phyloP scores from a whole-genome alignment of 2,329 filamentous ascomycete genomes.

The Claviceps fusiformis region DNA sequence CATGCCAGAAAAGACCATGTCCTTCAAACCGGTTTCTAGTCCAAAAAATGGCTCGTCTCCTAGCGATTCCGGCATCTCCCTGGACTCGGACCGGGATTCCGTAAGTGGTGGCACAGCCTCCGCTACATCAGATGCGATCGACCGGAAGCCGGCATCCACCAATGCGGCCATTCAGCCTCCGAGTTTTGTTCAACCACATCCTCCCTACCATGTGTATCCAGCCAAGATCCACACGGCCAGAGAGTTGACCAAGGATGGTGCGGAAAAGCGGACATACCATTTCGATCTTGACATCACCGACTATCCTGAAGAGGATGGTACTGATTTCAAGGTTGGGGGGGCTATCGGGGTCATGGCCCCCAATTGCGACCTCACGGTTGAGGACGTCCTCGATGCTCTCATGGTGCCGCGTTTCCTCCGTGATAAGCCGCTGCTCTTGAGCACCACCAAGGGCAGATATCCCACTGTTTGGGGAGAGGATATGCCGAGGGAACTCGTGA shows the following conservation, averaged over 20 bases:
- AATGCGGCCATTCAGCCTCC: constrained; percentile 62
- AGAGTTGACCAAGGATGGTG: constrained; percentile 74
- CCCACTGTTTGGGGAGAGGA: constrained; percentile 98
- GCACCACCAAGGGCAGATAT: constrained; percentile 75
- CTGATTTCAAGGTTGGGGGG: constrained; percentile 93
- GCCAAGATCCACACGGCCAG: constrained; percentile 76
- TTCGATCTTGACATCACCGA: constrained; percentile 95
- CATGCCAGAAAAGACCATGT: constrained; percentile 62
- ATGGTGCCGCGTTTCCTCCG: constrained; percentile 70
- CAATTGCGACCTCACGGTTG: constrained; percentile 63
- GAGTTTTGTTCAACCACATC: constrained; percentile 83
- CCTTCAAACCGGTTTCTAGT: constrained; percentile 45
- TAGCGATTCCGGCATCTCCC: constrained; percentile 34
- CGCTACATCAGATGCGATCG: constrained; percentile 14
- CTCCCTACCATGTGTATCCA: constrained; percentile 81
- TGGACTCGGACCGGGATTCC: constrained; percentile 22
- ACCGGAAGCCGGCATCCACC: constrained; percentile 19
- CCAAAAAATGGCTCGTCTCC: constrained; percentile 24
- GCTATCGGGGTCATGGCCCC: constrained; percentile 88
- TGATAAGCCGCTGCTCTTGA: constrained; percentile 68
- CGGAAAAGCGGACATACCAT: constrained; percentile 94
- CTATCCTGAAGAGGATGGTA: constrained; percentile 70
- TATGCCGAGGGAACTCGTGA: constrained; percentile 68
- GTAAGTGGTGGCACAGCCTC: constrained; percentile 13
- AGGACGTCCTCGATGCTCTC: constrained; percentile 72